These are phyloP conservation scores for Posidonia australis DNA, from an alignment of 106 monocot species.

Conservation along the genomic window DNA sequence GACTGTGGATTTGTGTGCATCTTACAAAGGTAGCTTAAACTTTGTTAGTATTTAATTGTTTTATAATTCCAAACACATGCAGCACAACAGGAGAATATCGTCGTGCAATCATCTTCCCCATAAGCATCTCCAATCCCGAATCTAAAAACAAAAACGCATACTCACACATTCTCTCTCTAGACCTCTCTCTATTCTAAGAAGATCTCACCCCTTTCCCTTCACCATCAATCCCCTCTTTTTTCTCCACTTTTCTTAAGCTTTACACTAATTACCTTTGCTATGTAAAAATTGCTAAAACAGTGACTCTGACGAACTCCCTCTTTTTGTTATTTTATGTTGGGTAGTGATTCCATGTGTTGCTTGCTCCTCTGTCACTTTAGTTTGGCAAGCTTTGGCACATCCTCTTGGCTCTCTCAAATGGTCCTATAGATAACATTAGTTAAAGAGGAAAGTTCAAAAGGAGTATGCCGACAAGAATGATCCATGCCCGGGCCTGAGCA, in stretches of 20 bases:
- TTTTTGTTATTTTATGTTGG: constrained; percentile 3
- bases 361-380: not conserved
- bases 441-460: not conserved
- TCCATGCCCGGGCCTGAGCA: not conserved
- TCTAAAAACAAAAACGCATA: not conserved
- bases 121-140: constrained; percentile 1
- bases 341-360: constrained; percentile 4
- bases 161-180: no score
- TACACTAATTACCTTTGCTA: constrained; percentile 1
- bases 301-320: not conserved
- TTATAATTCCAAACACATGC: constrained; percentile 9
- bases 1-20: constrained; percentile 7
- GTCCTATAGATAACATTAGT: not conserved
- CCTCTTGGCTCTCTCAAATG: not conserved
- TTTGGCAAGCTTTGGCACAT: not conserved
- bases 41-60: constrained; percentile 5
- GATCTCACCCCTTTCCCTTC: not conserved
- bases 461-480: not conserved
- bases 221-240: not conserved
- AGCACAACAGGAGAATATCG: constrained; percentile 6
- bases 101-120: constrained; percentile 10
- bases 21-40: constrained; percentile 2
- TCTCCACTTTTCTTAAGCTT: not conserved
- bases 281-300: not conserved
- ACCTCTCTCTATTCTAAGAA: constrained; percentile 1